Evolutionary conservation across 2,329 filamentous ascomycete genomes (phyloP).

Genomic region (Myriangium duriaei): DNA sequence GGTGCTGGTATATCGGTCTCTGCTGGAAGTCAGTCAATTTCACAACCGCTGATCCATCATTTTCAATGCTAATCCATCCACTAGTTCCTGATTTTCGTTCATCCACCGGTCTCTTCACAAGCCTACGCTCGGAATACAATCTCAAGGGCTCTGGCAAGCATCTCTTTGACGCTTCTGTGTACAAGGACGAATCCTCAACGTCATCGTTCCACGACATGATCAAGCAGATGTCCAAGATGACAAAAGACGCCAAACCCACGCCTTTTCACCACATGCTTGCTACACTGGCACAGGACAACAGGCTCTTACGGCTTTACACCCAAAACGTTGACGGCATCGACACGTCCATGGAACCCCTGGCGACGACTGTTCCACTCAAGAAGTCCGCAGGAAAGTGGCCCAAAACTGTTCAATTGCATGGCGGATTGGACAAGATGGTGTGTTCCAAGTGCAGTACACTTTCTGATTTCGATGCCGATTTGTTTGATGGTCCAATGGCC

Average conservation of each 20-base stretch:
- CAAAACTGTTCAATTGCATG: conserved; percentile 82
- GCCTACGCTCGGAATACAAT: conserved; percentile 74
- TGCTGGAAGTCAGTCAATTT: conserved; percentile 59
- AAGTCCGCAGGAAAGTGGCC: conserved; percentile 67
- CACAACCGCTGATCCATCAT: conserved; percentile 12
- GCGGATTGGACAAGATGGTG: conserved; percentile 88
- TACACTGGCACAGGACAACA: conserved; percentile 73
- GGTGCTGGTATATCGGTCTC: conserved; percentile 95
- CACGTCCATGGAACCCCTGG: conserved; percentile 64
- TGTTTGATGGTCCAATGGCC: conserved; percentile 75
- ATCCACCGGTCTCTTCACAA: conserved; percentile 75
- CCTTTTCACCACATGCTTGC: conserved; percentile 89
- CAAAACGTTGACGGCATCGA: conserved; percentile 97
- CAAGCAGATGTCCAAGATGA: conserved; percentile 69
- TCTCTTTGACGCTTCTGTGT: conserved; percentile 93
- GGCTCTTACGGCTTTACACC: conserved; percentile 80
- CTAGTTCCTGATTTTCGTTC: conserved; percentile 92
- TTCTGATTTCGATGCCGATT: conserved; percentile 58
- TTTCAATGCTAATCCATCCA: conserved; percentile 15
- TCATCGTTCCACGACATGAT: conserved; percentile 95
- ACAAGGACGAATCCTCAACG: conserved; percentile 80
- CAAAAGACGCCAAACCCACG: conserved; percentile 66
- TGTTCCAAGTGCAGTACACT: conserved; percentile 83
- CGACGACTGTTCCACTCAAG: conserved; percentile 68
- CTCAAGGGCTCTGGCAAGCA: conserved; percentile 89